Conservation (phyloP, 2,329 filamentous ascomycete species). For the Acrocalymma vagum region DNA sequence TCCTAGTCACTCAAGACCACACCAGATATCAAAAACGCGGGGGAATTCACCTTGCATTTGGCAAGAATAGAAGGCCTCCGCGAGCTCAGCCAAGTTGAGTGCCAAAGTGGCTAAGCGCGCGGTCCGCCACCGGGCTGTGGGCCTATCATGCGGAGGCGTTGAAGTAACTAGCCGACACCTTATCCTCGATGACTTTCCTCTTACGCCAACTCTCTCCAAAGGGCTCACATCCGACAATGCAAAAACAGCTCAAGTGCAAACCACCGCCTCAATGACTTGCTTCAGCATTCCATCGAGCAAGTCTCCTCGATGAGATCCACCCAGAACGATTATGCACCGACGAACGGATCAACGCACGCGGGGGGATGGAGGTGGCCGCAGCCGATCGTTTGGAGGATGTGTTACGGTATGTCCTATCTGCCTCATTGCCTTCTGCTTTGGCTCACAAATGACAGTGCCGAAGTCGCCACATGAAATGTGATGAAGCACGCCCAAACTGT, state of each 20-base stretch:
- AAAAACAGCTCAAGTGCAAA: too few relatives aligned
- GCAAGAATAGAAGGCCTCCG: too few relatives aligned
- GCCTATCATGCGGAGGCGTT: too few relatives aligned
- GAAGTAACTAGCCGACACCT: conserved; percentile 1
- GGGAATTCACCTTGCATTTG: too few relatives aligned
- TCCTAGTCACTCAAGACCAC: too few relatives aligned
- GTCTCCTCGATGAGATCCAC: not conserved
- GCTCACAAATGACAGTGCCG: conserved; percentile 38
- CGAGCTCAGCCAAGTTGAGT: too few relatives aligned
- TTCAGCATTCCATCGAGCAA: not conserved
- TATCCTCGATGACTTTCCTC: conserved; percentile 3
- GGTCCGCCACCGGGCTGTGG: too few relatives aligned
- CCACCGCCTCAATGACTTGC: conserved; percentile 4
- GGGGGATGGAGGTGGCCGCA: conserved; percentile 2
- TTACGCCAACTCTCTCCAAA: not conserved
- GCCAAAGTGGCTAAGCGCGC: too few relatives aligned
- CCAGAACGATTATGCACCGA: too few relatives aligned
- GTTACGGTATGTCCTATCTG: conserved; percentile 13
- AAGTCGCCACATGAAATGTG: conserved; percentile 55
- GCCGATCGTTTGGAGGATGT: conserved; percentile 21
- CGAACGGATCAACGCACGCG: not conserved
- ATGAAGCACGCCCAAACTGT: conserved; percentile 53
- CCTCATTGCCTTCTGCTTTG: not conserved
- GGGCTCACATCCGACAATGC: too few relatives aligned
- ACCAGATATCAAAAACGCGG: too few relatives aligned